Percentiles rank a stretch among this genome's conserved stretches.
Conservation (phyloP, 495 filamentous ascomycete genomes). For the Lophiostoma macrostomum region DNA sequence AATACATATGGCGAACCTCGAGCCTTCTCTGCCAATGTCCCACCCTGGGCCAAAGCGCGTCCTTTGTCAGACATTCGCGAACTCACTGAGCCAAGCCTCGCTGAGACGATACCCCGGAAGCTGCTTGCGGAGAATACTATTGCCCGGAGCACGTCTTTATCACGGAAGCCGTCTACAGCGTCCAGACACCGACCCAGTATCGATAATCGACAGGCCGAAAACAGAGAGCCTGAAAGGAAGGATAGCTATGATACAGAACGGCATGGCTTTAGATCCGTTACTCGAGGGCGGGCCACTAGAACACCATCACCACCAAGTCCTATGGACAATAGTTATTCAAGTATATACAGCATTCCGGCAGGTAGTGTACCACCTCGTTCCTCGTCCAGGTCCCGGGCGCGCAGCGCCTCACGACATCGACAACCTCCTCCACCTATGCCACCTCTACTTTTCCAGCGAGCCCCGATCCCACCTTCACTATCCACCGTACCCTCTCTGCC, state of each 20-base stretch:
- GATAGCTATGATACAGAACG: constrained; percentile 3
- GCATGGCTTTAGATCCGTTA: constrained; percentile 25
- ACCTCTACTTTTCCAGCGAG: constrained; percentile 6
- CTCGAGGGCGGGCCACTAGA: constrained; percentile 15
- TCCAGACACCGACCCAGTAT: constrained; percentile 29
- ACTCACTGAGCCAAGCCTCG: constrained; percentile 44
- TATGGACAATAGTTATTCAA: constrained; percentile 35
- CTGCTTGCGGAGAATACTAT: constrained; percentile 9
- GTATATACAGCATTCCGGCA: constrained; percentile 40
- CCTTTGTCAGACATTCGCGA: constrained; percentile 47
- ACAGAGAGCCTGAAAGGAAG: constrained; percentile 22
- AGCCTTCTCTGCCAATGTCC: constrained; percentile 6
- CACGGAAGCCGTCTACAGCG: constrained; percentile 20
- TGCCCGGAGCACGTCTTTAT: constrained; percentile 15
- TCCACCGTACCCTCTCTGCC: constrained; percentile 10
- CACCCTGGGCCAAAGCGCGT: constrained; percentile 38
- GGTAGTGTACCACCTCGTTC: constrained; percentile 40
- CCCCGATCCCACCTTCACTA: constrained; percentile 11
- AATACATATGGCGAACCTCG: constrained; percentile 19
- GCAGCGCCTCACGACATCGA: constrained; percentile 14
- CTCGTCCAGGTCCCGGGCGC: constrained; percentile 33
- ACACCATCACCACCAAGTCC: constrained; percentile 34
- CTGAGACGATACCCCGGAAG: constrained; percentile 34
- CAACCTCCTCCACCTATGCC: constrained; percentile 12
- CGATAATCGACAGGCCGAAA: constrained; percentile 24